Percentiles rank a stretch among this genome's conserved stretches.
These are phyloP conservation scores for Papiliotrema laurentii DNA, from an alignment of 1,284 basidiomycete genomes.

Conservation along the genomic window DNA sequence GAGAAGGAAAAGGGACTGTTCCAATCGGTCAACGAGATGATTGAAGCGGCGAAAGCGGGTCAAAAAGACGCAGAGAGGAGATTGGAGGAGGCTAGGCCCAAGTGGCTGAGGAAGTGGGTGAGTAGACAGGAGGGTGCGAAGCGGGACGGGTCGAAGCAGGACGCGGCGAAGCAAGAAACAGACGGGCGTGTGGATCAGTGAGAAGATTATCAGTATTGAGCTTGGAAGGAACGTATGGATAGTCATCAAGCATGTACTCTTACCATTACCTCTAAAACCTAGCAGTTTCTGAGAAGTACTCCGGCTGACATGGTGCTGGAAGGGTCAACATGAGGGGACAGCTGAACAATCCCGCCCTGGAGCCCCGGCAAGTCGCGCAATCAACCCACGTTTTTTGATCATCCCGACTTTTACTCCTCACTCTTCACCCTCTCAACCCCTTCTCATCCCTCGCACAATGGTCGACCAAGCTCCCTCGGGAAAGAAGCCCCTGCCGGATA, in stretches of 20 bases:
- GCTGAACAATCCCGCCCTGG: not conserved
- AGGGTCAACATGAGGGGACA: too few relatives aligned
- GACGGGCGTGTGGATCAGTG: not conserved
- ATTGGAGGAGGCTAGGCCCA: not conserved
- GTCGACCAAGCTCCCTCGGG: conserved; percentile 30
- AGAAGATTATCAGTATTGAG: not conserved
- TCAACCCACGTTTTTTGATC: not conserved
- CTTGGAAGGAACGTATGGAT: not conserved
- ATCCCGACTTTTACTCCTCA: not conserved
- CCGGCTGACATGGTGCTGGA: too few relatives aligned
- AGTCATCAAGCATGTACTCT: not conserved
- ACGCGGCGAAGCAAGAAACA: not conserved
- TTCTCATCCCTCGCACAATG: conserved; percentile 11
- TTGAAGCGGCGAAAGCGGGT: not conserved
- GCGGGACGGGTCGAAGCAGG: too few relatives aligned
- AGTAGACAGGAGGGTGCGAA: too few relatives aligned
- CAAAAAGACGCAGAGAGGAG: not conserved
- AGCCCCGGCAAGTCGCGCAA: not conserved
- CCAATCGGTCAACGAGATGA: not conserved
- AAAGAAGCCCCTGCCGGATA: conserved; percentile 39
- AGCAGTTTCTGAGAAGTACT: too few relatives aligned
- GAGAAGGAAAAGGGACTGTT: not conserved
- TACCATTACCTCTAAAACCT: too few relatives aligned
- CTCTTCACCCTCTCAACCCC: not conserved
- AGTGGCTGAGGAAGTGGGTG: not conserved